Conservation (phyloP, 345 rosid species). For the Acer campestre region DNA sequence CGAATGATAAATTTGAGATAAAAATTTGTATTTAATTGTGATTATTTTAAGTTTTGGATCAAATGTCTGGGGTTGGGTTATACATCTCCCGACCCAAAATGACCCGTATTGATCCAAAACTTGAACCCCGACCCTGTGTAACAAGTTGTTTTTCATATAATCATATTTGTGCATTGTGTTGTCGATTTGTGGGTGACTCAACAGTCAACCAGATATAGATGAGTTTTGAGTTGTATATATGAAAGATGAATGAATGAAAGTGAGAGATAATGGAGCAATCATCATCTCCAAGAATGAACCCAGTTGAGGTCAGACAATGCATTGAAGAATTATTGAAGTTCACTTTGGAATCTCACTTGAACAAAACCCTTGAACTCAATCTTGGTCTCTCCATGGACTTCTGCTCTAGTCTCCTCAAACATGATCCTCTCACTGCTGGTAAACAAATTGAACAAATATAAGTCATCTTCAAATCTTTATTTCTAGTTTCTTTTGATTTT, state of each 20-base stretch:
- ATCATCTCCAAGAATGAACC: slow-evolving; percentile 23
- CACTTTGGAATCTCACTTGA: slow-evolving; percentile 40
- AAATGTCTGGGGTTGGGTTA: too few relatives aligned
- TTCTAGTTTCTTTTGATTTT: background rate
- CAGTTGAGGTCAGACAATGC: slow-evolving; percentile 31
- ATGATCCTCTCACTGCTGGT: slow-evolving; percentile 18
- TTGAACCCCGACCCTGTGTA: too few relatives aligned
- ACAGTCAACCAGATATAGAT: too few relatives aligned
- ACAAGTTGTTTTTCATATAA: too few relatives aligned
- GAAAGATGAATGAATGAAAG: background rate
- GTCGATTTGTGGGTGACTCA: too few relatives aligned
- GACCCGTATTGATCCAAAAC: too few relatives aligned
- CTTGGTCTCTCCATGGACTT: slow-evolving; percentile 41
- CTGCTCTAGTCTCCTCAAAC: slow-evolving; percentile 40
- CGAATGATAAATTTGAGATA: too few relatives aligned
- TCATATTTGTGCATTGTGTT: too few relatives aligned
- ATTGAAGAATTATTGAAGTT: slow-evolving; percentile 49
- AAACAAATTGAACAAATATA: background rate
- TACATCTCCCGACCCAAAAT: too few relatives aligned
- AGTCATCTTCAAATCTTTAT: background rate
- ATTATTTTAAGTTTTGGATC: too few relatives aligned
- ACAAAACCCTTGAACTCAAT: slow-evolving; percentile 33
- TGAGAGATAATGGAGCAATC: slow-evolving; percentile 22
- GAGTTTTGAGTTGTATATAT: too few relatives aligned
- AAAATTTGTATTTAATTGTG: too few relatives aligned